Base-by-base conservation (phyloP, 495 filamentous ascomycete genomes). In the Aeminium ludgeri region DNA sequence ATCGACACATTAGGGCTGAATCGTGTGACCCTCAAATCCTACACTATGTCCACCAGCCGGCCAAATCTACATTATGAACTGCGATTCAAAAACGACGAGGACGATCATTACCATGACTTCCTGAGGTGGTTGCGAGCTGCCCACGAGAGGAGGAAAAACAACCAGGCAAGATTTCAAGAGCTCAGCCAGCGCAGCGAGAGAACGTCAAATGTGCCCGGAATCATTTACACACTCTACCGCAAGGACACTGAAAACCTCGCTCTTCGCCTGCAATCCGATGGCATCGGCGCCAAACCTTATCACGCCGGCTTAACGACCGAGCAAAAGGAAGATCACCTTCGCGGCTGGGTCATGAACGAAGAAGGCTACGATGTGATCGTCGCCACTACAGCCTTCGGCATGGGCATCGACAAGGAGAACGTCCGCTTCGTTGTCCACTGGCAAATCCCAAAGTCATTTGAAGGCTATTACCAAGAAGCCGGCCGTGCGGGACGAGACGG, bases 331-430 rank as follows among this genome's bases (percentile, higher is more conserved):
- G 70, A 74, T 43, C 69, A 70, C 28, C 60, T 82, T 23, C 53
- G 67, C 3, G 72, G 73, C 27, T 96, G 87, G 87, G 72, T 89
- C 29, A 69, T 70, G 12, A 78, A 80, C 46, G 66, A 72, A 34
- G 62, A 67, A 10, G 74, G 77, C 5, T 93, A 89, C 56, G 82
- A 86, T 50, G 76, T 95, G 36, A 86, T 95, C 33, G 82, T 95
- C 30, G 87, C 87, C 4, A 95, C 87, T 0, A 95, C 84, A 2
- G 87, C 87, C 0, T 95, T 95, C 46, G 87, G 87, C 6, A 95
- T 97, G 87, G 87, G 87, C 3, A 95, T 97, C 50, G 86, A 95
- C 53, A 94, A 93, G 59, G 72, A 86, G 20, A 76, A 89, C 50
- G 87, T 96, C 12, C 74, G 86, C 2, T 94, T 94, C 51, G 84